Conservation (phyloP, 2,329 filamentous ascomycete species). For the Didymella exigua region DNA sequence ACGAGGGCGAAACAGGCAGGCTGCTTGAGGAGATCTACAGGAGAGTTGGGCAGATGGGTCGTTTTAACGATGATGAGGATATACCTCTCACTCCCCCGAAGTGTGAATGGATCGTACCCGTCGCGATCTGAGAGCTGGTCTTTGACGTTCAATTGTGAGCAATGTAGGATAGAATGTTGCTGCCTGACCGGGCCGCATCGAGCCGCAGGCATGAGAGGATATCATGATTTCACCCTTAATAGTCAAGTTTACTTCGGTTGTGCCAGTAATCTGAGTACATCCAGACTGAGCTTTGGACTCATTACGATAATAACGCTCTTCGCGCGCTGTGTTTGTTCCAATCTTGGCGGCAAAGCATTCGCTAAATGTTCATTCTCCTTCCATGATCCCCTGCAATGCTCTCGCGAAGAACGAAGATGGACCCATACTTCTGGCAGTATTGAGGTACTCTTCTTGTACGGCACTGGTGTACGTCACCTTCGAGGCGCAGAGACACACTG, state of each 20-base stretch:
- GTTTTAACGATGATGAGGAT: constrained; percentile 69
- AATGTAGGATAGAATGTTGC: not conserved
- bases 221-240: not conserved
- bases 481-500: not conserved
- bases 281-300: too few relatives aligned
- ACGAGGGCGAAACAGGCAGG: constrained; percentile 62
- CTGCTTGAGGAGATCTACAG: constrained; percentile 65
- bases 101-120: constrained; percentile 67
- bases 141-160: not conserved
- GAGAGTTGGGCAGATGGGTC: constrained; percentile 67
- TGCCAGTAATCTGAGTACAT: too few relatives aligned
- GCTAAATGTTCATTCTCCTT: too few relatives aligned
- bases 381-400: too few relatives aligned
- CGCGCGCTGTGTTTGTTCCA: too few relatives aligned
- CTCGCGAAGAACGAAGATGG: too few relatives aligned
- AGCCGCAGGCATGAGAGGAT: not conserved
- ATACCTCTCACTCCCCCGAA: constrained; percentile 81
- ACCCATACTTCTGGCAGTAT: too few relatives aligned
- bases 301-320: too few relatives aligned
- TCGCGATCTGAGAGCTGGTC: not conserved
- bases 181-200: not conserved
- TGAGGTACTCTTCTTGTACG: not conserved
- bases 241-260: too few relatives aligned
- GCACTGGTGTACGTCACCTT: not conserved
- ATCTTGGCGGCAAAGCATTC: too few relatives aligned